A percentile compares a stretch with the other conserved stretches of the same genome.
Evolutionary conservation across 2,329 filamentous ascomycete species (phyloP).

Genomic region (Penicillium expansum): DNA sequence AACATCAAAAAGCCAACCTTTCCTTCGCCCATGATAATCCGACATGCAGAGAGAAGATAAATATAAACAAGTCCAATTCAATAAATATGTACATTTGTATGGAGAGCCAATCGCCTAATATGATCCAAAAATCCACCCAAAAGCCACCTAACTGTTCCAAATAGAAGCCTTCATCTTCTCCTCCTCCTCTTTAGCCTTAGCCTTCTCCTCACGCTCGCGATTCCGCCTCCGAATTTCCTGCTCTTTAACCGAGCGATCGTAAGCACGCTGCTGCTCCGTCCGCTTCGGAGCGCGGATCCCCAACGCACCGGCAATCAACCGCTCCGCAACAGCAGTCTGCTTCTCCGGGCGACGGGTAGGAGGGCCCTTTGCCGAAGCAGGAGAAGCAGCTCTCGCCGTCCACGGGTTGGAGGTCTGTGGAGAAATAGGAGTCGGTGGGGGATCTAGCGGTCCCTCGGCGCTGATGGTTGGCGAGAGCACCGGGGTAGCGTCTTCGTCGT

Average conservation of each 20-base stretch:
- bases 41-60: background rate
- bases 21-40: background rate
- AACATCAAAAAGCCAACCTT: background rate
- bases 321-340: constrained; percentile 83
- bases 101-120: background rate
- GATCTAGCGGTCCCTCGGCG: constrained; percentile 46
- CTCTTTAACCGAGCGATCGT: constrained; percentile 76
- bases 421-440: constrained; percentile 66
- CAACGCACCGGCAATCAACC: constrained; percentile 85
- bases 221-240: constrained; percentile 78
- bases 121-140: background rate
- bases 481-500: constrained; percentile 26
- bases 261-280: constrained; percentile 85
- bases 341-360: constrained; percentile 68
- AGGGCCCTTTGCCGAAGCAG: constrained; percentile 16
- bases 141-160: constrained; percentile 65
- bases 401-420: constrained; percentile 41
- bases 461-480: constrained; percentile 28
- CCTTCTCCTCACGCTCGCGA: constrained; percentile 66
- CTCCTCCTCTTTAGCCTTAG: constrained; percentile 59
- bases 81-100: constrained; percentile 7
- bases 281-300: constrained; percentile 76
- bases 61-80: background rate
- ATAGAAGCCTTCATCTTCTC: constrained; percentile 78
- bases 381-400: constrained; percentile 11